phyloP scores from a whole-genome alignment of 257 asterid species.

The Leptodermis oblonga region DNA sequence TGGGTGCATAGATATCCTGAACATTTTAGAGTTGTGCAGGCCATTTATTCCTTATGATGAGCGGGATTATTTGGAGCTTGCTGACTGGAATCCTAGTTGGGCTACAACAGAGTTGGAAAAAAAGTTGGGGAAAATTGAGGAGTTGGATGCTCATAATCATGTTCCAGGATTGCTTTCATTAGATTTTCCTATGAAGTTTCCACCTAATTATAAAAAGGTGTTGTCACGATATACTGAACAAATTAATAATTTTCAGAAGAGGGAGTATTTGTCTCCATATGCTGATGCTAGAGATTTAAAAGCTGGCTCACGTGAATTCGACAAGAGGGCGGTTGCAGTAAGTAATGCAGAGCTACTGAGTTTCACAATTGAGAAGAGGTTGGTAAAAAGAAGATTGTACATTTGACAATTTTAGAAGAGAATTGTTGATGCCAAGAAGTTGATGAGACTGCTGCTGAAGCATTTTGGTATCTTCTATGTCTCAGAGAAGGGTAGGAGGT shows the following conservation, averaged over 20 bases:
- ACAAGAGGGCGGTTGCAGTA: constrained; percentile 92
- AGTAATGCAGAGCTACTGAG: constrained; percentile 84
- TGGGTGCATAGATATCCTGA: constrained; percentile 62
- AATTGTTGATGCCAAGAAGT: constrained; percentile 90
- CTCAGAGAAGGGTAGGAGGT: too few species aligned
- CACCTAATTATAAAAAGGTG: too few species aligned
- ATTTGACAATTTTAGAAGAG: constrained; percentile 80
- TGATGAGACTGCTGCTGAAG: too few species aligned
- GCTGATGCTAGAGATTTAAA: too few species aligned
- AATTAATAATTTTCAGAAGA: too few species aligned
- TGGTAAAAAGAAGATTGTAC: constrained; percentile 82
- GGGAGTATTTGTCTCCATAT: too few species aligned
- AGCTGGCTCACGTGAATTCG: constrained; percentile 75
- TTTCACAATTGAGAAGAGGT: constrained; percentile 67
- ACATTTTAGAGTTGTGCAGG: constrained; percentile 56
- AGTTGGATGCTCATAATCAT: constrained; percentile 13
- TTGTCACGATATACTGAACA: too few species aligned
- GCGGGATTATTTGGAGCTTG: constrained; percentile 71
- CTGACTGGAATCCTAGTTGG: constrained; percentile 65
- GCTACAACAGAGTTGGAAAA: constrained; percentile 76
- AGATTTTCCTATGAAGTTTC: too few species aligned
- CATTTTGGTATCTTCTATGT: too few species aligned
- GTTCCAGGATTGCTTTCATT: too few species aligned
- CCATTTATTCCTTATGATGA: constrained; percentile 71
- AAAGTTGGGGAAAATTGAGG: constrained; percentile 31